A percentile compares a stretch with the other conserved stretches of the same genome.
These are phyloP conservation scores for Colletotrichum tamarilloi DNA, from an alignment of 2,329 filamentous ascomycete genomes.

Conservation along the genomic window DNA sequence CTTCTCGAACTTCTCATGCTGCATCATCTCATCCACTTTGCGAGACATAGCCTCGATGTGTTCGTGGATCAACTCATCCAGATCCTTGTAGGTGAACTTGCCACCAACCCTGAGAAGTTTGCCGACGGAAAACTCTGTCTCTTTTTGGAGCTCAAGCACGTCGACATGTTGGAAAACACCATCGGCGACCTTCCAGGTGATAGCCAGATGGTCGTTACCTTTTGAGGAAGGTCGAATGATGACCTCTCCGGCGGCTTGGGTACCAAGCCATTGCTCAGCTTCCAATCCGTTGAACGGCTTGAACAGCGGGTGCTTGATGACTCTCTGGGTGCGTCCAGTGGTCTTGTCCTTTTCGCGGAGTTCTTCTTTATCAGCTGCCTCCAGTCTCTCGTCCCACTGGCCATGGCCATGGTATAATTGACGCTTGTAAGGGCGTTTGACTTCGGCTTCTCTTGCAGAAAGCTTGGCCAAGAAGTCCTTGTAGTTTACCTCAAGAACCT, in stretches of 20 bases:
- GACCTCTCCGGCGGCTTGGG: slow-evolving; percentile 86
- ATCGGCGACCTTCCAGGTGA: slow-evolving; percentile 98
- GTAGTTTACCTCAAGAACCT: slow-evolving; percentile 88
- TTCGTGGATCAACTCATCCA: slow-evolving; percentile 96
- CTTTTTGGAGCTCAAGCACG: slow-evolving; percentile 95
- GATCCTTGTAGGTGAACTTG: slow-evolving; percentile 92
- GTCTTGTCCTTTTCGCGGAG: slow-evolving; percentile 87
- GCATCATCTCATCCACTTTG: slow-evolving; percentile 96
- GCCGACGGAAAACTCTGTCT: slow-evolving; percentile 95
- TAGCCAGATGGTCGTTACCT: slow-evolving; percentile 91
- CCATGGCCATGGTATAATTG: slow-evolving; percentile 78
- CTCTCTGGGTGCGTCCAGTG: slow-evolving; percentile 87
- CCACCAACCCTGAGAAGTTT: slow-evolving; percentile 85
- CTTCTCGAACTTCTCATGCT: slow-evolving; percentile 87
- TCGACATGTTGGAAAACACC: slow-evolving; percentile 98
- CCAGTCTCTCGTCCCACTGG: slow-evolving; percentile 89
- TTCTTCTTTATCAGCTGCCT: slow-evolving; percentile 84
- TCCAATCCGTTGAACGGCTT: slow-evolving; percentile 91
- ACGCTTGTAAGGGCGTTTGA: slow-evolving; percentile 78
- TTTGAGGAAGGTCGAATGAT: slow-evolving; percentile 97
- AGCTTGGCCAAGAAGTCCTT: slow-evolving; percentile 87
- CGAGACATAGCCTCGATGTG: slow-evolving; percentile 98
- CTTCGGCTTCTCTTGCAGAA: slow-evolving; percentile 83
- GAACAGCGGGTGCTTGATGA: slow-evolving; percentile 98
- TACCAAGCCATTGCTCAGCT: slow-evolving; percentile 92